A percentile compares a stretch with the other conserved stretches of the same genome.
phyloP scores from a whole-genome alignment of 495 filamentous ascomycete species.

The Neurospora sublineolata region DNA sequence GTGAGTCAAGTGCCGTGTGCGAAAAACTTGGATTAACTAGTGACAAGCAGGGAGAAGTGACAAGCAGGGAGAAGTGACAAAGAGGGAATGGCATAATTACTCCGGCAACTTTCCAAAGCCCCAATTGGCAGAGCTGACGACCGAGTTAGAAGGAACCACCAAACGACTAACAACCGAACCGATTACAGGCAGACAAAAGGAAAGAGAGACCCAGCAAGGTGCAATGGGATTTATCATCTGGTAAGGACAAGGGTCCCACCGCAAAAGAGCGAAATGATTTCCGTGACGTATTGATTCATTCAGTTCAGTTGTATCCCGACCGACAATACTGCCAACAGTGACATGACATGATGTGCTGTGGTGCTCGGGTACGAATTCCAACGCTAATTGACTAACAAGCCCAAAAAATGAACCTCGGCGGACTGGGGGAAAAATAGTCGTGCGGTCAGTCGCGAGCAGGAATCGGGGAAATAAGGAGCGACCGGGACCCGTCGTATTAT shows the following conservation, averaged over 20 bases:
- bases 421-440: neutral
- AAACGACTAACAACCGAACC: neutral
- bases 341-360: neutral
- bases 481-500: neutral
- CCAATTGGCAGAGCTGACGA: neutral
- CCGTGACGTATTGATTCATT: neutral
- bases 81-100: neutral
- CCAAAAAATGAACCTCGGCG: neutral
- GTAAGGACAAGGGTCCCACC: neutral
- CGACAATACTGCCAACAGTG: neutral
- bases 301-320: neutral
- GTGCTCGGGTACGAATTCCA: neutral
- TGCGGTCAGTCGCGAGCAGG: neutral
- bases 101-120: neutral
- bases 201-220: neutral
- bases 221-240: neutral
- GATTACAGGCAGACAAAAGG: neutral
- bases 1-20: neutral
- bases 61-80: neutral
- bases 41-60: neutral
- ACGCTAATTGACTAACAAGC: neutral
- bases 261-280: neutral
- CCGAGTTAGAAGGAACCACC: neutral
- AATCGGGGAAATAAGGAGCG: neutral
- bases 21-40: neutral